Percentiles rank a stretch among this genome's conserved stretches.
These are phyloP conservation scores for Onygenales sp. DNA, from an alignment of 2,329 filamentous ascomycete species.

Conservation along the genomic window DNA sequence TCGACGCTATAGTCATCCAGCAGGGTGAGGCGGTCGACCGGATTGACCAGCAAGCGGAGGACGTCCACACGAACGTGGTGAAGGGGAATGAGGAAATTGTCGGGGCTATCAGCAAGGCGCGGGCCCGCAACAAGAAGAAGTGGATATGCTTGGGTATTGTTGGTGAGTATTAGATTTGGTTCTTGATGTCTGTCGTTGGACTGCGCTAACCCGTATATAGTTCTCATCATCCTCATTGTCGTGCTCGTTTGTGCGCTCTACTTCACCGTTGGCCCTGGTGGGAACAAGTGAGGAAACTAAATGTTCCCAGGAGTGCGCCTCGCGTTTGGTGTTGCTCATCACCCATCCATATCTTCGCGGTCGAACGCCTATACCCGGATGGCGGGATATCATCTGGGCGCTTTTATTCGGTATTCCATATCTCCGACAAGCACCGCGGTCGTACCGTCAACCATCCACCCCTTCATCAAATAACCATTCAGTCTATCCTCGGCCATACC, in stretches of 20 bases:
- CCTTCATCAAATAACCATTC: too few species aligned
- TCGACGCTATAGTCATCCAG: constrained; percentile 75
- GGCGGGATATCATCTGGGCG: too few species aligned
- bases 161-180: constrained; percentile 34
- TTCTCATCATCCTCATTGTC: constrained; percentile 46
- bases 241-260: constrained; percentile 37
- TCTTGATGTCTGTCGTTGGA: background rate
- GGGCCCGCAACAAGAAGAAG: constrained; percentile 82
- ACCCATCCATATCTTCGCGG: too few species aligned
- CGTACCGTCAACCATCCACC: too few species aligned
- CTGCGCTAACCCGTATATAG: constrained; percentile 20
- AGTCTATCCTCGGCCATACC: too few species aligned
- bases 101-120: constrained; percentile 71
- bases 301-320: background rate
- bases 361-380: too few species aligned
- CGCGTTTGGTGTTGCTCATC: background rate
- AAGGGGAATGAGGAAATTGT: constrained; percentile 78
- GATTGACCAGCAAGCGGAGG: constrained; percentile 80
- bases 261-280: constrained; percentile 11
- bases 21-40: constrained; percentile 71
- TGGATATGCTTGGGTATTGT: constrained; percentile 83
- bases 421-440: too few species aligned
- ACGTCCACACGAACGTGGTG: constrained; percentile 73
- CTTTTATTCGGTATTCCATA: too few species aligned
- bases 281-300: constrained; percentile 5